A percentile compares a stretch with the other conserved stretches of the same genome.
These are phyloP conservation scores for Aspergillus proliferans DNA, from an alignment of 2,329 filamentous ascomycete genomes.

Conservation along the genomic window DNA sequence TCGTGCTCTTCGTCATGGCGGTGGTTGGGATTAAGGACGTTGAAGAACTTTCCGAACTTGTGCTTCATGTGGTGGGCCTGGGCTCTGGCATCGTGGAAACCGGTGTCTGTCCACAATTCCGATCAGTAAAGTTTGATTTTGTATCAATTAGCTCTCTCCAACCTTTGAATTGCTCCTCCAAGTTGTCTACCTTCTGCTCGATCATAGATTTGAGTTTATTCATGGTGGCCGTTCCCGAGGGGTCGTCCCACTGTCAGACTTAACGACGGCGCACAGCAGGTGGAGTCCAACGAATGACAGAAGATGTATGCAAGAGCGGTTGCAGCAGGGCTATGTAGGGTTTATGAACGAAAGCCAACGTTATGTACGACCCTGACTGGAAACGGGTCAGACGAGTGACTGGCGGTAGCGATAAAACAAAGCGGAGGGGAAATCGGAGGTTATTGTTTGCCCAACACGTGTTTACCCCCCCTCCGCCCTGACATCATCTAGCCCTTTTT, in stretches of 20 bases:
- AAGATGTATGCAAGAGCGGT: not conserved
- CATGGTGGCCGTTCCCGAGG: constrained; percentile 12
- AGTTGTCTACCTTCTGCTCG: constrained; percentile 12
- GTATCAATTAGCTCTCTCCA: not conserved
- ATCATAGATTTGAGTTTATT: constrained; percentile 21
- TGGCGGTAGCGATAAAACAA: not conserved
- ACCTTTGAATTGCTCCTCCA: constrained; percentile 26
- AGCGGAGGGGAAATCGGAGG: not conserved
- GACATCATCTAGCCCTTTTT: not conserved
- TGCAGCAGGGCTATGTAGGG: too few species aligned
- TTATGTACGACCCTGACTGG: not conserved
- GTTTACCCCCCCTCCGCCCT: not conserved
- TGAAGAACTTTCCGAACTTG: constrained; percentile 58
- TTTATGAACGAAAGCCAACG: not conserved
- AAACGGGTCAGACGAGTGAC: not conserved
- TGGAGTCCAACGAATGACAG: not conserved
- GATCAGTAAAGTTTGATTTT: not conserved
- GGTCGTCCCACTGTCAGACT: not conserved
- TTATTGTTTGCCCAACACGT: not conserved
- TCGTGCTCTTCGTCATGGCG: constrained; percentile 93
- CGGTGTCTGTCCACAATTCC: constrained; percentile 21
- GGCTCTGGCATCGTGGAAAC: constrained; percentile 41
- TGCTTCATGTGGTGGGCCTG: constrained; percentile 55
- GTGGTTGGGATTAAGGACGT: constrained; percentile 76
- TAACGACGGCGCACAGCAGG: not conserved